Conservation (phyloP, 148 eudicot species). For the Cornus suecica region DNA sequence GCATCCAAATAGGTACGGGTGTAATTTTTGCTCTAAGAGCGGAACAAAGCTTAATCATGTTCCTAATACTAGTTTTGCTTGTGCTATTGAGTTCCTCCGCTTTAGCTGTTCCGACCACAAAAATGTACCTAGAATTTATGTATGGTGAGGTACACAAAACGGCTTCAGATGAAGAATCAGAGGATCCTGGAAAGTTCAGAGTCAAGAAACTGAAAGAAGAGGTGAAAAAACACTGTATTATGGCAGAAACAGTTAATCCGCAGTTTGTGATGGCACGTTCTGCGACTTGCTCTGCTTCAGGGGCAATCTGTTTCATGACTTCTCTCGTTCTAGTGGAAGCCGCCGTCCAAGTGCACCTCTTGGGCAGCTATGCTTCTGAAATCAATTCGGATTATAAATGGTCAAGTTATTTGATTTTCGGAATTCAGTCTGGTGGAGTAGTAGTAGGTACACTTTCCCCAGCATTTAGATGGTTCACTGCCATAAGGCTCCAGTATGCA, state of each 20-base stretch:
- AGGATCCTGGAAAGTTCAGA: background rate
- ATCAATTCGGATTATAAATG: slow-evolving; percentile 17
- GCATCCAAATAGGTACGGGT: background rate
- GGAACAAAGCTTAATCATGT: background rate
- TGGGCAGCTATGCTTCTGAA: background rate
- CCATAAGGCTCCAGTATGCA: slow-evolving; percentile 2
- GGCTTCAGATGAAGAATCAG: background rate
- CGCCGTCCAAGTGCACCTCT: background rate
- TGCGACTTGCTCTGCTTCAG: slow-evolving; percentile 11
- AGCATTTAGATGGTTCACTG: slow-evolving; percentile 17
- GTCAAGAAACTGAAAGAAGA: slow-evolving; percentile 12
- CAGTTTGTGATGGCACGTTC: slow-evolving; percentile 35
- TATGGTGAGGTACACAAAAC: slow-evolving; percentile 1
- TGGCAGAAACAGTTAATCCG: slow-evolving; percentile 26
- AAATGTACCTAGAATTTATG: slow-evolving; percentile 16
- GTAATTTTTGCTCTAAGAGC: no score
- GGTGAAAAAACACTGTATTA: slow-evolving; percentile 24
- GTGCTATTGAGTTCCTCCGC: slow-evolving; percentile 10
- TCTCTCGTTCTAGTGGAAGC: slow-evolving; percentile 15
- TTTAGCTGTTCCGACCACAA: slow-evolving; percentile 12
- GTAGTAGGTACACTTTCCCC: slow-evolving; percentile 23
- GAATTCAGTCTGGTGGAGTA: slow-evolving; percentile 20
- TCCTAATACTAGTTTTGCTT: background rate
- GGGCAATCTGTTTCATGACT: slow-evolving; percentile 8
- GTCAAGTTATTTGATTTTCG: slow-evolving; percentile 13